Evolutionary conservation across 257 asterid species (phyloP).

Genomic region (Nicotiana knightiana): DNA sequence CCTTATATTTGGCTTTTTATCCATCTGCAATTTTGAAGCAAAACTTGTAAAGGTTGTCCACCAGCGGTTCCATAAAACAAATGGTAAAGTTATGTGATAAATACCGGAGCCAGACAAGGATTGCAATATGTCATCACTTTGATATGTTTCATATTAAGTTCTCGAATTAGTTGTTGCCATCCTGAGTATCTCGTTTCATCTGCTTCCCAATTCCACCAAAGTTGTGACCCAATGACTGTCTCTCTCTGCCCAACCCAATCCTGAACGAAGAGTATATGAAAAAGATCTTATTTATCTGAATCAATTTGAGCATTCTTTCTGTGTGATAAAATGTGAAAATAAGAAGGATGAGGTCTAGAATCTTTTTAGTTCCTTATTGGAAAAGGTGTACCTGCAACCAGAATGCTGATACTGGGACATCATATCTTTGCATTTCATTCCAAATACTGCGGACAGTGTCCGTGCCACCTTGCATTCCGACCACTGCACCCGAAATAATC

Average conservation of each 20-base stretch:
- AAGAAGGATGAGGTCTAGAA: background rate
- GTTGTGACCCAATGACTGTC: constrained; percentile 91
- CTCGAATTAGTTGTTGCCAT: constrained; percentile 61
- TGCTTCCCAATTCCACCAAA: constrained; percentile 99
- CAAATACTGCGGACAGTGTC: constrained; percentile 44
- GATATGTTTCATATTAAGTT: constrained; percentile 43
- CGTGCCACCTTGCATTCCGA: constrained; percentile 97
- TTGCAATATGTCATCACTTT: constrained; percentile 97
- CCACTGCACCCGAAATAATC: constrained; percentile 92
- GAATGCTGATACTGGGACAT: constrained; percentile 91
- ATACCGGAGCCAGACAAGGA: constrained; percentile 96
- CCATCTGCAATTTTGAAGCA: constrained; percentile 44
- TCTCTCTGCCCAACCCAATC: constrained; percentile 98
- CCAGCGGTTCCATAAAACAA: background rate
- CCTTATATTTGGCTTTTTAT: constrained; percentile 45
- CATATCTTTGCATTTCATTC: constrained; percentile 49
- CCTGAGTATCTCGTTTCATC: constrained; percentile 67
- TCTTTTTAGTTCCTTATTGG: background rate
- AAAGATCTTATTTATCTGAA: background rate
- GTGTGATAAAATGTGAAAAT: background rate
- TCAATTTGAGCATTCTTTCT: background rate
- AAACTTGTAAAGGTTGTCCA: background rate
- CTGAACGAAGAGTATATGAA: constrained; percentile 24
- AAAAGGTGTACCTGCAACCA: constrained; percentile 76
- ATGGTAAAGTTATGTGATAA: background rate